These are phyloP conservation scores for Nissolia schottii DNA, from an alignment of 306 rosid species.

Conservation along the genomic window DNA sequence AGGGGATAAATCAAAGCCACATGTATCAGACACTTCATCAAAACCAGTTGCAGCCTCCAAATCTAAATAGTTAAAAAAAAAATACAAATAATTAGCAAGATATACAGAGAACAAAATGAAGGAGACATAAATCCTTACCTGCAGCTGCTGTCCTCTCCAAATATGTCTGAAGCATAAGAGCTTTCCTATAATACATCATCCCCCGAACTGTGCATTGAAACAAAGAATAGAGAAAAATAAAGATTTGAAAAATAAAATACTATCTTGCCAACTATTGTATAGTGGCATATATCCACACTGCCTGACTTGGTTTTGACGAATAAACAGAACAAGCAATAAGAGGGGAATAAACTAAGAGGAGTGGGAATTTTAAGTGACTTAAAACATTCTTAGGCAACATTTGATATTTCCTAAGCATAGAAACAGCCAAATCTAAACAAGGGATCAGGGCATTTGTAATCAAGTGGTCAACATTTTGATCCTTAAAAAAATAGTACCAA, in stretches of 20 bases:
- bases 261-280: neutral
- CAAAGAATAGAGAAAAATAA: constrained; percentile 1
- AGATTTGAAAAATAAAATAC: neutral
- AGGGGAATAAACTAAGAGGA: neutral
- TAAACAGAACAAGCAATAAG: neutral
- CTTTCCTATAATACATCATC: constrained; percentile 98
- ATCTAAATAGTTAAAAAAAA: constrained; percentile 35
- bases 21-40: constrained; percentile 56
- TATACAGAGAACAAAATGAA: neutral
- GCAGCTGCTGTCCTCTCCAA: constrained; percentile 59
- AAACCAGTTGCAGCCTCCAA: constrained; percentile 66
- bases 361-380: neutral
- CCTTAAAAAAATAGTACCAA: no score
- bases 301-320: neutral
- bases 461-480: neutral
- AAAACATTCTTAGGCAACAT: neutral
- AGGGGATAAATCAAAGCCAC: constrained; percentile 74
- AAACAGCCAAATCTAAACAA: neutral
- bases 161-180: constrained; percentile 93
- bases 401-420: neutral
- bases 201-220: constrained; percentile 74
- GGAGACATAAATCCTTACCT: constrained; percentile 44
- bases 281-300: neutral
- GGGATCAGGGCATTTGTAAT: neutral
- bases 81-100: neutral